These are phyloP conservation scores for Pseudogymnoascus sp. DNA, from an alignment of 2,329 filamentous ascomycete species.

Conservation along the genomic window DNA sequence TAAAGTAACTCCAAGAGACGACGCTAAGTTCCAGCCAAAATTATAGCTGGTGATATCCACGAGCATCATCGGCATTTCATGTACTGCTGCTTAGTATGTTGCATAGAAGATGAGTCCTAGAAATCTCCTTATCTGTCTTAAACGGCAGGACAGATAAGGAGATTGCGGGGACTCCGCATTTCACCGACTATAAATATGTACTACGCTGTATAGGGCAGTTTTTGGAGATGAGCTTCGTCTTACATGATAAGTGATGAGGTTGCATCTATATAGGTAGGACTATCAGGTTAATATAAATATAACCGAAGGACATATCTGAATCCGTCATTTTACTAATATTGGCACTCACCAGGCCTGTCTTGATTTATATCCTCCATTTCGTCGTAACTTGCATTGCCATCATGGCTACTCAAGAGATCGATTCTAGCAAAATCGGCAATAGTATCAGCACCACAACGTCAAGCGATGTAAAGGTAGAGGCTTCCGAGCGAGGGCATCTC, in stretches of 20 bases:
- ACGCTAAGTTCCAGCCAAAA: background rate
- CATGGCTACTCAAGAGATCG: background rate
- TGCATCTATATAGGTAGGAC: background rate
- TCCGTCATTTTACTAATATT: background rate
- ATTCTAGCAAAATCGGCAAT: background rate
- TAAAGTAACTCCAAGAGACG: background rate
- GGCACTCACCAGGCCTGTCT: background rate
- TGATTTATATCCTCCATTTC: background rate
- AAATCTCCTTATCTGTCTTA: background rate
- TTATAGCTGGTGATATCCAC: background rate
- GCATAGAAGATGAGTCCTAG: background rate
- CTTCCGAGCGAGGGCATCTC: background rate
- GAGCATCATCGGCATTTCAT: background rate
- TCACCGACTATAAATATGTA: background rate
- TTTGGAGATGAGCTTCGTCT: background rate
- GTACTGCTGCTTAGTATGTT: background rate
- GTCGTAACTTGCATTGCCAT: background rate
- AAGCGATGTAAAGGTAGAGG: background rate
- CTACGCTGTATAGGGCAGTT: background rate
- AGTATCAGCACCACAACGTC: background rate
- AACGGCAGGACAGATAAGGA: background rate
- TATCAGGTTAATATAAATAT: background rate
- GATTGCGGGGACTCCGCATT: conserved; percentile 1
- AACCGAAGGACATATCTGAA: background rate
- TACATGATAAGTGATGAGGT: background rate